Conservation (phyloP, 441 rosid species). For the Capsella rubella region DNA sequence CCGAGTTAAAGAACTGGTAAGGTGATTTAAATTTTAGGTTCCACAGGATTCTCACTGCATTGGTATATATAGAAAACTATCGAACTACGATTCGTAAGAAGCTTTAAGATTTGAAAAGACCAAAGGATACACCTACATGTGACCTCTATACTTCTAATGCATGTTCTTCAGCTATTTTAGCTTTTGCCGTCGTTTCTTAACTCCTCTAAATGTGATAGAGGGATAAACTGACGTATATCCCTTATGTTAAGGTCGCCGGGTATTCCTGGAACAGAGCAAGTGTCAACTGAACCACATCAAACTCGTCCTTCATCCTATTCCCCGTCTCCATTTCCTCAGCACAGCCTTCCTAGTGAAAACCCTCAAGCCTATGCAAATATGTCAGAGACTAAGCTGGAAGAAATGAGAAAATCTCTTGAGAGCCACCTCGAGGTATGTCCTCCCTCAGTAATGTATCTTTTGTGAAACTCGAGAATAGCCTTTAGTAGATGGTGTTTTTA, state of each 20-base stretch:
- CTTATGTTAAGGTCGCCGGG: conserved; percentile 25
- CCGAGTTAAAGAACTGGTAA: conserved; percentile 1
- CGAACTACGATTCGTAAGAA: neutral
- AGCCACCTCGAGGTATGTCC: conserved; percentile 70
- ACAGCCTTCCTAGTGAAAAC: conserved; percentile 21
- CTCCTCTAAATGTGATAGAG: conserved; percentile 5
- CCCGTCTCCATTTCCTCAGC: conserved; percentile 25
- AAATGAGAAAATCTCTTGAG: conserved; percentile 60
- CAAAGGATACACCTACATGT: neutral
- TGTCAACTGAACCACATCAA: conserved; percentile 20
- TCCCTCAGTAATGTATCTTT: conserved; percentile 5
- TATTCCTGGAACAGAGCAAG: conserved; percentile 31
- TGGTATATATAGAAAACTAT: neutral
- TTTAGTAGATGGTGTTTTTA: neutral
- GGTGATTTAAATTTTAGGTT: neutral
- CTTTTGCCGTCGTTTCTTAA: neutral
- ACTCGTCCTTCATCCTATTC: conserved; percentile 1
- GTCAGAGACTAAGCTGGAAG: conserved; percentile 56
- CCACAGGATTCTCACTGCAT: neutral
- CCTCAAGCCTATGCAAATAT: conserved; percentile 20
- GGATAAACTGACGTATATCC: conserved; percentile 9
- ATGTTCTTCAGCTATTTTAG: conserved; percentile 7
- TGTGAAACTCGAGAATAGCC: neutral
- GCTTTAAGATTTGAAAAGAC: neutral
- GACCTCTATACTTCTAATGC: neutral